Conservation (phyloP, 2,329 filamentous ascomycete genomes). For the Colletotrichum sp. region DNA sequence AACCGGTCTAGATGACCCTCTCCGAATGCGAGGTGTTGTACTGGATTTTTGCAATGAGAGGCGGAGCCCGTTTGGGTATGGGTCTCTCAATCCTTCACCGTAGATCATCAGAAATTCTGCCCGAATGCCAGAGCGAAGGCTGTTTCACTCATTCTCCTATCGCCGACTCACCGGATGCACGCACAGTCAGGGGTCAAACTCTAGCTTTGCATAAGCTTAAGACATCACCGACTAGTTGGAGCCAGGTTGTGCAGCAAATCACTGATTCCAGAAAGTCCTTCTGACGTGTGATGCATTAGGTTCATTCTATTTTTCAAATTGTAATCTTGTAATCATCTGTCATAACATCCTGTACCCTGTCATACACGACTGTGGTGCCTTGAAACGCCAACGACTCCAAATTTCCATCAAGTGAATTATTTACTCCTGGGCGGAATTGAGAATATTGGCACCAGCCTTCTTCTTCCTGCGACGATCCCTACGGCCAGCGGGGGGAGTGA, state of each 20-base stretch:
- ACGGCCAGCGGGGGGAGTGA: not conserved
- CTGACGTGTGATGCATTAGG: not conserved
- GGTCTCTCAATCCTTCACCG: not conserved
- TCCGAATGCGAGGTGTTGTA: not conserved
- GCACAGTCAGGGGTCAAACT: not conserved
- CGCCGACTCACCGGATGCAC: not conserved
- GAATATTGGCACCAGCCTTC: not conserved
- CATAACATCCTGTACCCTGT: not conserved
- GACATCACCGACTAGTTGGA: not conserved
- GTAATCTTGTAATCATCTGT: not conserved
- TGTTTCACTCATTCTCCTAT: not conserved
- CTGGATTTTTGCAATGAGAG: not conserved
- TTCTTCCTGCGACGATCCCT: constrained; percentile 4
- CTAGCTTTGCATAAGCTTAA: not conserved
- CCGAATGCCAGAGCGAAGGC: not conserved
- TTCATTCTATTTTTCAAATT: not conserved
- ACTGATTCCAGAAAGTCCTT: not conserved
- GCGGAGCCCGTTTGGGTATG: not conserved
- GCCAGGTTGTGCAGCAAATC: not conserved
- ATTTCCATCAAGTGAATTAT: not conserved
- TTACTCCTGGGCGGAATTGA: not conserved
- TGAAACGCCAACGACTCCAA: constrained; percentile 6
- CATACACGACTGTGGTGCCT: not conserved
- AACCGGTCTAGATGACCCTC: not conserved
- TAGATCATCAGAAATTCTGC: not conserved